Conservation (phyloP, 106 monocot species). For the Apostasia shenzhenica region DNA sequence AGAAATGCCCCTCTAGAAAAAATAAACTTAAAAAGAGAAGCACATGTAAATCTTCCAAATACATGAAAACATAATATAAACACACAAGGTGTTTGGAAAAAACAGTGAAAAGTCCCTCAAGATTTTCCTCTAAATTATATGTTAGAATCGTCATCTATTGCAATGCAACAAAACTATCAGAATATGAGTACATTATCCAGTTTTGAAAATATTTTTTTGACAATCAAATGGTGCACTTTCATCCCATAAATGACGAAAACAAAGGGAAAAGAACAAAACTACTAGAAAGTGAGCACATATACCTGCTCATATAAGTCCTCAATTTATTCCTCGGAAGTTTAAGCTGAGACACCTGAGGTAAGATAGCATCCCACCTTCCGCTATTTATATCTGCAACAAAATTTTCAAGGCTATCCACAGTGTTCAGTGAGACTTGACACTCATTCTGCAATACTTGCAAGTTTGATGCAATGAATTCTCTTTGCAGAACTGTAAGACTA, state of each 20-base stretch:
- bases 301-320: conserved; percentile 93
- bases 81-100: too few species aligned
- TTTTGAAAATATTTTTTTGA: neutral
- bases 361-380: conserved; percentile 86
- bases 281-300: neutral
- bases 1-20: too few species aligned
- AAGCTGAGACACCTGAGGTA: conserved; percentile 89
- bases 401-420: conserved; percentile 88
- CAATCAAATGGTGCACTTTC: neutral
- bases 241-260: neutral
- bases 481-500: conserved; percentile 95
- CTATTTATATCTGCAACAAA: conserved; percentile 76
- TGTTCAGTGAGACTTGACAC: conserved; percentile 92
- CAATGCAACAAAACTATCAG: too few species aligned
- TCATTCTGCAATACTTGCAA: conserved; percentile 86
- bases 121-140: too few species aligned
- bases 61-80: too few species aligned
- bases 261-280: neutral
- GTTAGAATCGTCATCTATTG: too few species aligned
- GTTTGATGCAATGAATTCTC: conserved; percentile 90
- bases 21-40: too few species aligned
- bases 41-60: too few species aligned
- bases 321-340: conserved; percentile 88
- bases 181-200: neutral
- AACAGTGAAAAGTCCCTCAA: too few species aligned